A percentile compares a stretch with the other conserved stretches of the same genome.
phyloP scores from a whole-genome alignment of 1,139 yeast genomes.

The Magnusiomyces magnusii region DNA sequence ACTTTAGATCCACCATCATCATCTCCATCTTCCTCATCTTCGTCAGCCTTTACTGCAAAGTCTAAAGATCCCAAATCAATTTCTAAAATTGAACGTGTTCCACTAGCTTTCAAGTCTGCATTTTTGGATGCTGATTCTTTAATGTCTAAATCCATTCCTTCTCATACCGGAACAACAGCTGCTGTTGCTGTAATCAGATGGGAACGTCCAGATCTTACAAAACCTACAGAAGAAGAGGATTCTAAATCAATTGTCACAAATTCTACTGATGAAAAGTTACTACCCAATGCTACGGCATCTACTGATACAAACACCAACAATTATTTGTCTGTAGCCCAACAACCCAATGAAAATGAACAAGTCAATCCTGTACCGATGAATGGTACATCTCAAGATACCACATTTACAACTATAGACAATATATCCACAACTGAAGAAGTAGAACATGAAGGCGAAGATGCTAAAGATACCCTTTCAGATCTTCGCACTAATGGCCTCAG shows the following conservation, averaged over 20 bases:
- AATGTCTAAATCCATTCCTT: conserved; percentile 44
- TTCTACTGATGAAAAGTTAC: not conserved
- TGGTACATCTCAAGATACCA: not conserved
- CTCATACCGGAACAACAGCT: conserved; percentile 89
- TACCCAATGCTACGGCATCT: not conserved
- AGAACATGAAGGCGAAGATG: not conserved
- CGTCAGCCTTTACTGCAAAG: not conserved
- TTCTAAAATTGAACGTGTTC: conserved; percentile 19
- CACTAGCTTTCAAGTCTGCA: conserved; percentile 33
- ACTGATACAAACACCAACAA: not conserved
- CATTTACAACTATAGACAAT: not conserved
- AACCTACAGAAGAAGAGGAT: not conserved
- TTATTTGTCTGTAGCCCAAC: not conserved
- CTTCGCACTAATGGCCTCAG: not conserved
- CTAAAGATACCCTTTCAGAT: not conserved
- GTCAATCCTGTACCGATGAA: not conserved
- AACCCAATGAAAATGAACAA: not conserved
- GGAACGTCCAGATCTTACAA: conserved; percentile 42
- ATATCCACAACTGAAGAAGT: not conserved
- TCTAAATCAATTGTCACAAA: not conserved
- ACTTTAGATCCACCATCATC: not conserved
- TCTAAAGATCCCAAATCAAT: conserved; percentile 2
- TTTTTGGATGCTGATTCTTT: conserved; percentile 69
- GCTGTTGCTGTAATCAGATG: conserved; percentile 88
- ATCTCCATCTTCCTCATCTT: not conserved